Conservation (phyloP, 2,329 filamentous ascomycete species). For the Aspergillus niger region DNA sequence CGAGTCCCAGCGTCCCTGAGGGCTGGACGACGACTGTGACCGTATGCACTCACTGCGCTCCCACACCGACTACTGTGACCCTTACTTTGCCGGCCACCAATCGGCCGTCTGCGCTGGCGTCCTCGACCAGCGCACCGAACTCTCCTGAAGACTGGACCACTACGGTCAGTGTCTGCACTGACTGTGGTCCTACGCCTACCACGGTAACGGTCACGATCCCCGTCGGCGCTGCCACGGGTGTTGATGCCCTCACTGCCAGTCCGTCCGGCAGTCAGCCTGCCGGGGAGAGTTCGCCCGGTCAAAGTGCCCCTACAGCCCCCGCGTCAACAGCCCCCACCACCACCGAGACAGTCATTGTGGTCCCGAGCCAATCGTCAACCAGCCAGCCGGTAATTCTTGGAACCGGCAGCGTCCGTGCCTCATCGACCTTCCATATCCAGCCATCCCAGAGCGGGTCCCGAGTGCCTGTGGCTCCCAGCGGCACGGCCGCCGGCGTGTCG, state of each 20-base stretch:
- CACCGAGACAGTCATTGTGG: constrained; percentile 10
- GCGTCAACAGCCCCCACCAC: not conserved
- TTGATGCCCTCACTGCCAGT: not conserved
- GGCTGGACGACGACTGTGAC: constrained; percentile 21
- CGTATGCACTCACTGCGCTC: not conserved
- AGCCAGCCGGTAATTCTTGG: constrained; percentile 13
- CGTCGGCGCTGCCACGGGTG: not conserved
- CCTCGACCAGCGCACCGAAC: constrained; percentile 17
- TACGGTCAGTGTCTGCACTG: not conserved
- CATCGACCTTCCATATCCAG: constrained; percentile 20
- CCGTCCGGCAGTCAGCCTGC: constrained; percentile 1
- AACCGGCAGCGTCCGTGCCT: constrained; percentile 11
- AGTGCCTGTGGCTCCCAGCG: constrained; percentile 17
- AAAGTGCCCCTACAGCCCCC: not conserved
- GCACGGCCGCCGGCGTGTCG: constrained; percentile 17
- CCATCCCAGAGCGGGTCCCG: constrained; percentile 15
- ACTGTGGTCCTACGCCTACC: constrained; percentile 7
- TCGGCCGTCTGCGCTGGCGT: constrained; percentile 18
- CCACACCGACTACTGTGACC: not conserved
- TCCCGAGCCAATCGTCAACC: not conserved
- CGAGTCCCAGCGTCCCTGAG: constrained; percentile 18
- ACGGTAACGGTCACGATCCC: constrained; percentile 15
- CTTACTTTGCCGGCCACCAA: constrained; percentile 17
- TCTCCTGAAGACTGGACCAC: constrained; percentile 34
- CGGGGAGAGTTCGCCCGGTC: constrained; percentile 8